Percentiles rank a stretch among this genome's conserved stretches.
Evolutionary conservation across 2,329 filamentous ascomycete genomes (phyloP).

Genomic region (Ilyonectria destructans): DNA sequence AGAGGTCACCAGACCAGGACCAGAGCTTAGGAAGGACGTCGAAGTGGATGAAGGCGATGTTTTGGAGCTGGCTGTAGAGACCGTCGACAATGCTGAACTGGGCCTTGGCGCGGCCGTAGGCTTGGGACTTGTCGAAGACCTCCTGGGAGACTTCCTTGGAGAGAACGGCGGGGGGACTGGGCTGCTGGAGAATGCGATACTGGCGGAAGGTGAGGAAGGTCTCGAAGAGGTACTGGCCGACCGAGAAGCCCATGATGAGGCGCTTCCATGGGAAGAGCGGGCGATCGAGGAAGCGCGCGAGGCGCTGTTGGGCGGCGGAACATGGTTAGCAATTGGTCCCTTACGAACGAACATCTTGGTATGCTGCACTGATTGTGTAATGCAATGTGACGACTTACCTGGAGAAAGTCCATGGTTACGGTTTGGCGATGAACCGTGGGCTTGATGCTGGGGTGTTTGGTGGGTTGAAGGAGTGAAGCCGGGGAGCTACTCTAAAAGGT

Average conservation of each 20-base stretch:
- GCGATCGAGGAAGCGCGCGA: slow-evolving; percentile 90
- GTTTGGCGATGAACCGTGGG: slow-evolving; percentile 41
- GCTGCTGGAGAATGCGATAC: slow-evolving; percentile 87
- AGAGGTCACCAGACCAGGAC: slow-evolving; percentile 82
- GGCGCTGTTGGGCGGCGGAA: slow-evolving; percentile 64
- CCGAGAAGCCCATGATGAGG: slow-evolving; percentile 93
- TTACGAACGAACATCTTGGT: background rate
- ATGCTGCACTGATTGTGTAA: background rate
- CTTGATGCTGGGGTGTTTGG: slow-evolving; percentile 26
- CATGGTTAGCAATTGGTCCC: slow-evolving; percentile 37
- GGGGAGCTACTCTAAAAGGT: slow-evolving; percentile 30
- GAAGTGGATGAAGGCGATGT: slow-evolving; percentile 89
- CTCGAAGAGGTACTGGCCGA: slow-evolving; percentile 93
- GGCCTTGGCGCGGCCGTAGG: slow-evolving; percentile 96
- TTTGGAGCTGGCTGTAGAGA: slow-evolving; percentile 90
- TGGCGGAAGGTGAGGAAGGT: slow-evolving; percentile 91
- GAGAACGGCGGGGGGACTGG: slow-evolving; percentile 87
- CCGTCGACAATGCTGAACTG: slow-evolving; percentile 87
- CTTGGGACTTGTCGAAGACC: slow-evolving; percentile 95
- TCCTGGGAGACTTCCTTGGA: slow-evolving; percentile 90
- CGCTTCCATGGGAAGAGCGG: slow-evolving; percentile 98
- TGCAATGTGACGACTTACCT: slow-evolving; percentile 53
- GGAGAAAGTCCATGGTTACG: slow-evolving; percentile 64
- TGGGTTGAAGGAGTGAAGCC: slow-evolving; percentile 42
- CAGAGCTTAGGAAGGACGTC: slow-evolving; percentile 94